A percentile compares a stretch with the other conserved stretches of the same genome.
Evolutionary conservation across 106 monocot genomes (phyloP).

Genomic region (Phalaenopsis aphrodite): DNA sequence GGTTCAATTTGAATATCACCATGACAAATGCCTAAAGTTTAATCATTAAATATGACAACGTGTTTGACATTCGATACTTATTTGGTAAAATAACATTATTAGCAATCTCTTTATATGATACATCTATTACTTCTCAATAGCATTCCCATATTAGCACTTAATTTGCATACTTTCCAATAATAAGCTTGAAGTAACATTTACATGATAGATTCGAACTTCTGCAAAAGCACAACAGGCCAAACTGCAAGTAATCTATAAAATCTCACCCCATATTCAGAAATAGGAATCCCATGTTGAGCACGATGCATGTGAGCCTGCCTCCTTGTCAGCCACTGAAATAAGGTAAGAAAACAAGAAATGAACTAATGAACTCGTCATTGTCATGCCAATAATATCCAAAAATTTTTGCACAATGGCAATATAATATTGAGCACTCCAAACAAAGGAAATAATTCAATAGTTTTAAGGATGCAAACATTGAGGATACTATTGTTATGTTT

Average conservation of each 20-base stretch:
- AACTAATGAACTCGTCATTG: neutral
- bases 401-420: neutral
- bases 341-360: neutral
- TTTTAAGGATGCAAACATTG: neutral
- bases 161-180: neutral
- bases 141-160: neutral
- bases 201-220: neutral
- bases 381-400: neutral
- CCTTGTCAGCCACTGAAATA: slow-evolving; percentile 68
- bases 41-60: neutral
- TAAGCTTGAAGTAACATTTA: neutral
- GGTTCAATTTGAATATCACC: neutral
- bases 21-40: neutral
- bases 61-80: neutral
- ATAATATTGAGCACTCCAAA: neutral
- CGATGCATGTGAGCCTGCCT: slow-evolving; percentile 73
- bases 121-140: neutral
- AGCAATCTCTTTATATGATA: neutral
- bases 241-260: neutral
- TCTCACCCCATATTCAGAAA: slow-evolving; percentile 88
- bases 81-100: slow-evolving; percentile 4
- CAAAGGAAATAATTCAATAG: neutral
- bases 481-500: neutral
- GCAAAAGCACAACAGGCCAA: neutral
- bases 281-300: slow-evolving; percentile 88